phyloP scores from a whole-genome alignment of 805 yeast genomes.

The Ogataea siamensis region DNA sequence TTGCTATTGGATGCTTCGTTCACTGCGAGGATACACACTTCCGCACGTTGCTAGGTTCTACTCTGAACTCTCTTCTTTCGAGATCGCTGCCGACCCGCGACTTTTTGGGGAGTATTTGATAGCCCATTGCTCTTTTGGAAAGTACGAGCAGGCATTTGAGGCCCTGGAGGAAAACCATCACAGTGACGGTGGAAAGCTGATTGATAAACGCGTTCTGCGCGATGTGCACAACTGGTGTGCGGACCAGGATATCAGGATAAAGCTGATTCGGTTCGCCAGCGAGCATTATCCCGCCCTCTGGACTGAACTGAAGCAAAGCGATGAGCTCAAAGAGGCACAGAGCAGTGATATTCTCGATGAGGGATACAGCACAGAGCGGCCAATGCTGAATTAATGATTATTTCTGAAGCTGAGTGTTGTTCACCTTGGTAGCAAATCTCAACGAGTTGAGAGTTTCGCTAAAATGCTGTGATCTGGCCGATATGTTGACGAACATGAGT shows the following conservation, averaged over 20 bases:
- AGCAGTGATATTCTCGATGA: slow-evolving; percentile 16
- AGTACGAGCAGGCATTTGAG: slow-evolving; percentile 52
- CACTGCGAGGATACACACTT: slow-evolving; percentile 52
- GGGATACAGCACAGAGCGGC: slow-evolving; percentile 27
- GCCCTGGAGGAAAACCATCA: slow-evolving; percentile 47
- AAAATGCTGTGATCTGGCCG: slow-evolving; percentile 60
- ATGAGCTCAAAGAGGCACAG: slow-evolving; percentile 27
- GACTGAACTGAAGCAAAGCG: slow-evolving; percentile 34
- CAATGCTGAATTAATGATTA: neutral
- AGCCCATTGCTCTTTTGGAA: slow-evolving; percentile 69
- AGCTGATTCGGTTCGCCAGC: slow-evolving; percentile 41
- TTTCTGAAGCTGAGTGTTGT: slow-evolving; percentile 41
- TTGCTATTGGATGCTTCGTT: slow-evolving; percentile 62
- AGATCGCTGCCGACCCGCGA: slow-evolving; percentile 49
- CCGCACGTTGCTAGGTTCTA: slow-evolving; percentile 60
- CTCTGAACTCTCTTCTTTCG: slow-evolving; percentile 53
- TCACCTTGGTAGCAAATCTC: slow-evolving; percentile 85
- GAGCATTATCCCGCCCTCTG: slow-evolving; percentile 36
- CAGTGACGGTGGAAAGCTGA: slow-evolving; percentile 40
- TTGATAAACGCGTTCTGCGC: slow-evolving; percentile 44
- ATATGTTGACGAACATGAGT: slow-evolving; percentile 86
- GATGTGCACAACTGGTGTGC: slow-evolving; percentile 48
- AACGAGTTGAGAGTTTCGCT: slow-evolving; percentile 82
- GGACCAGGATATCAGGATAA: slow-evolving; percentile 34
- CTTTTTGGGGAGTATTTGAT: slow-evolving; percentile 60